A percentile compares a stretch with the other conserved stretches of the same genome.
Conservation (phyloP, 306 rosid species). For the Mucuna pruriens region DNA sequence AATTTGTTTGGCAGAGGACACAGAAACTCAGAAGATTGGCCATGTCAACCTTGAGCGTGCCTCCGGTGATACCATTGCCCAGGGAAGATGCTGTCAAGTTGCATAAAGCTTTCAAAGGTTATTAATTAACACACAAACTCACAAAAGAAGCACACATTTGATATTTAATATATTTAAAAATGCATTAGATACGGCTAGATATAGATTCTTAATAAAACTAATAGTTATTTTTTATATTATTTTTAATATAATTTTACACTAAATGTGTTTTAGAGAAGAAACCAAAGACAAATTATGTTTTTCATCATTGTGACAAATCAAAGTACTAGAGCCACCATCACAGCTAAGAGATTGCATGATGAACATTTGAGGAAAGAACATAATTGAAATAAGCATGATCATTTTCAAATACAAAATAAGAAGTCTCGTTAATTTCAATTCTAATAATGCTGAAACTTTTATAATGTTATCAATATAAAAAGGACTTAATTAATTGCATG, state of each 20-base stretch:
- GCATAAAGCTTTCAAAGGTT: constrained; percentile 81
- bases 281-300: no score
- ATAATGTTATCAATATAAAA: not conserved
- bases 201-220: no score
- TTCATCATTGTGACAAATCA: not conserved
- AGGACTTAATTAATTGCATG: not conserved
- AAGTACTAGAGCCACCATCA: not conserved
- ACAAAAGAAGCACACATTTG: not conserved
- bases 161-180: no score
- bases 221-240: no score
- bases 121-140: not conserved
- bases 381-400: not conserved
- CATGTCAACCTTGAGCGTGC: constrained; percentile 65
- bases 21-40: not conserved
- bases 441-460: not conserved
- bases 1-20: not conserved
- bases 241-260: no score
- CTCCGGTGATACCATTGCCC: constrained; percentile 52
- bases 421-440: not conserved
- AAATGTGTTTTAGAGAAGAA: no score
- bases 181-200: no score
- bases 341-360: not conserved
- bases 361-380: not conserved
- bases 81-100: constrained; percentile 67
- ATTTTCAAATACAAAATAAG: not conserved